A percentile compares a stretch with the other conserved stretches of the same genome.
phyloP scores from a whole-genome alignment of 1,284 basidiomycete genomes.

The Phaffia rhodozyma region DNA sequence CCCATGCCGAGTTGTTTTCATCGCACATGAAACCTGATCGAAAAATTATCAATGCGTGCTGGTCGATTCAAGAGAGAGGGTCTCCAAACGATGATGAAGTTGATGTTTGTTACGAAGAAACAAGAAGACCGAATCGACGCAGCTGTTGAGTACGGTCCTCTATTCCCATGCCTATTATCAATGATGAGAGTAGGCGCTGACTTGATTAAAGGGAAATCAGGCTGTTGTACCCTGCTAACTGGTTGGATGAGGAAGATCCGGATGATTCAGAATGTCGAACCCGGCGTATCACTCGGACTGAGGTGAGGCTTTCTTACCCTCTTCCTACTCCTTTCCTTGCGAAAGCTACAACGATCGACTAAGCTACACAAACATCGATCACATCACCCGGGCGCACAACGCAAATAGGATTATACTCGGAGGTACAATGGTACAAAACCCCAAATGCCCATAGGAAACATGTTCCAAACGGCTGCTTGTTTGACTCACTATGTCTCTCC shows the following conservation, averaged over 20 bases:
- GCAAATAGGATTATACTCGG: background rate
- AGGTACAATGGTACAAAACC: background rate
- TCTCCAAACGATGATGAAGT: background rate
- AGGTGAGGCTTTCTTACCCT: background rate
- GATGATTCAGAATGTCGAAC: slow-evolving; percentile 8
- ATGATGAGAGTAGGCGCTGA: background rate
- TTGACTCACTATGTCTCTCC: slow-evolving; percentile 16
- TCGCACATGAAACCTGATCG: too few species aligned
- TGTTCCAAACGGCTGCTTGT: slow-evolving; percentile 1
- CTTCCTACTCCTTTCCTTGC: background rate
- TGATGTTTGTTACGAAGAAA: background rate
- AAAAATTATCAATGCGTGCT: too few species aligned
- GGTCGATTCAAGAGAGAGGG: background rate
- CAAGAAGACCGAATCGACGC: background rate
- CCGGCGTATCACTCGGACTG: slow-evolving; percentile 5
- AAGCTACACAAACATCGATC: background rate
- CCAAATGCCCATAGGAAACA: slow-evolving; percentile 6
- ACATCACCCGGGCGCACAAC: background rate
- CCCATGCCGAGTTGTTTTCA: background rate
- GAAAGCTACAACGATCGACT: too few species aligned
- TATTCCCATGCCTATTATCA: background rate
- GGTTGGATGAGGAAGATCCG: slow-evolving; percentile 9
- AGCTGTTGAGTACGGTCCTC: background rate
- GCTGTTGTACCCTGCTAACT: slow-evolving; percentile 13
- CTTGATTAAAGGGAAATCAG: background rate